Percentiles rank a stretch among this genome's conserved stretches.
Evolutionary conservation across 192 early-diverging fungal species (phyloP).

Genomic region (Linnemannia zychae): DNA sequence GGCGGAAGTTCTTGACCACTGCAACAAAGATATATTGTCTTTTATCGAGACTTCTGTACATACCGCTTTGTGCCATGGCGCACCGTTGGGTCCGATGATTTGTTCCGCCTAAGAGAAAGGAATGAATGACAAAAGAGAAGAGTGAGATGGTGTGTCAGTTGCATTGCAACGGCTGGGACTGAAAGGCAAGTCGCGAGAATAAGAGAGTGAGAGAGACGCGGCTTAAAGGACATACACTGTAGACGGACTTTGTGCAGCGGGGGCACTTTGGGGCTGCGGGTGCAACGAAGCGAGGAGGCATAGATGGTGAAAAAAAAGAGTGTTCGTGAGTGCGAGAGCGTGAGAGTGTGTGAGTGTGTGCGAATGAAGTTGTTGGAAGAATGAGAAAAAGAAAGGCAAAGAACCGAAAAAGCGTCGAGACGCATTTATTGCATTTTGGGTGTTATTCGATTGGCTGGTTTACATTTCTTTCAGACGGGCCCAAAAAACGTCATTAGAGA

Average conservation of each 20-base stretch:
- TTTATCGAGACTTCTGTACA: background rate
- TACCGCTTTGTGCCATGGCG: slow-evolving; percentile 52
- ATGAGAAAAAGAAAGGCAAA: background rate
- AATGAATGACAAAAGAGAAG: background rate
- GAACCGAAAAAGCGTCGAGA: background rate
- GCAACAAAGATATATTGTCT: background rate
- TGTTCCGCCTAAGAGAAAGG: slow-evolving; percentile 28
- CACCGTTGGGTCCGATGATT: slow-evolving; percentile 55
- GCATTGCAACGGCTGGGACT: background rate
- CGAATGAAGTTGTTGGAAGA: background rate
- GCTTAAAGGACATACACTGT: slow-evolving; percentile 56
- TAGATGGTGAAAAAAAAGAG: slow-evolving; percentile 17
- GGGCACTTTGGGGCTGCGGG: slow-evolving; percentile 59
- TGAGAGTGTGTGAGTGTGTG: background rate
- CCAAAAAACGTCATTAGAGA: background rate
- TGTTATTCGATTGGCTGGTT: background rate
- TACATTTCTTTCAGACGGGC: background rate
- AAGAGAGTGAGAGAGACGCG: background rate
- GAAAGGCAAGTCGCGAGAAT: background rate
- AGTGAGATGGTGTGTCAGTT: background rate
- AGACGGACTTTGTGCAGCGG: slow-evolving; percentile 66
- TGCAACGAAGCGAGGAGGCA: slow-evolving; percentile 64
- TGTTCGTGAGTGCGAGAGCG: background rate
- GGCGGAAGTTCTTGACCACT: background rate
- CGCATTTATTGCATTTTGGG: background rate